Conservation (phyloP, 495 filamentous ascomycete species). For the Penicillium simplicissimum region DNA sequence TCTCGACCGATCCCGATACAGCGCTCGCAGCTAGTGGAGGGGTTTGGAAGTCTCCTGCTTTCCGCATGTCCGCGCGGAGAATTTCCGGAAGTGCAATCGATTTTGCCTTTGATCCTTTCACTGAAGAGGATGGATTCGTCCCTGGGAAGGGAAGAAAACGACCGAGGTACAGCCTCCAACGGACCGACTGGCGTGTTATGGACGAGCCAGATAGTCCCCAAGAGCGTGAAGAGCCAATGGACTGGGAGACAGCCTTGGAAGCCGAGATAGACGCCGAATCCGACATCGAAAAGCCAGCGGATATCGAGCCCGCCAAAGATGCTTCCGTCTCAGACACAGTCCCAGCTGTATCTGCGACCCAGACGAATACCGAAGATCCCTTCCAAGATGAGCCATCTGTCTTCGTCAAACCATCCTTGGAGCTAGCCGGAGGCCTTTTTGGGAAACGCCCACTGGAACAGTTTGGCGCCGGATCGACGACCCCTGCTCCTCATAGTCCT, state of each 20-base stretch:
- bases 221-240: constrained; percentile 40
- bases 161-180: constrained; percentile 67
- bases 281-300: constrained; percentile 24
- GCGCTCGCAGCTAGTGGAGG: constrained; percentile 4
- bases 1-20: constrained; percentile 8
- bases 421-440: constrained; percentile 15
- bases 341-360: constrained; percentile 22
- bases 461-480: constrained; percentile 1
- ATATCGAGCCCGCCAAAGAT: constrained; percentile 11
- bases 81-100: constrained; percentile 62
- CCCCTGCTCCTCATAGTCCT: constrained; percentile 5
- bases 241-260: constrained; percentile 39
- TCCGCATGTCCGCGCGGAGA: constrained; percentile 63
- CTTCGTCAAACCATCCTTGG: constrained; percentile 29
- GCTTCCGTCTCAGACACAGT: constrained; percentile 10
- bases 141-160: constrained; percentile 69
- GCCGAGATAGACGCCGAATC: constrained; percentile 31
- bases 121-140: constrained; percentile 64
- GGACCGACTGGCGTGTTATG: constrained; percentile 68
- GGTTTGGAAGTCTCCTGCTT: constrained; percentile 72
- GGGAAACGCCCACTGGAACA: constrained; percentile 9
- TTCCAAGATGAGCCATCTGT: constrained; percentile 18
- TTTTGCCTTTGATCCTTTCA: constrained; percentile 65
- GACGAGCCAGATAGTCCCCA: constrained; percentile 67
- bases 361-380: constrained; percentile 13